Percentiles rank a stretch among this genome's conserved stretches.
Evolutionary conservation across 2,329 filamentous ascomycete genomes (phyloP).

Genomic region (Celoporthe dispersa): DNA sequence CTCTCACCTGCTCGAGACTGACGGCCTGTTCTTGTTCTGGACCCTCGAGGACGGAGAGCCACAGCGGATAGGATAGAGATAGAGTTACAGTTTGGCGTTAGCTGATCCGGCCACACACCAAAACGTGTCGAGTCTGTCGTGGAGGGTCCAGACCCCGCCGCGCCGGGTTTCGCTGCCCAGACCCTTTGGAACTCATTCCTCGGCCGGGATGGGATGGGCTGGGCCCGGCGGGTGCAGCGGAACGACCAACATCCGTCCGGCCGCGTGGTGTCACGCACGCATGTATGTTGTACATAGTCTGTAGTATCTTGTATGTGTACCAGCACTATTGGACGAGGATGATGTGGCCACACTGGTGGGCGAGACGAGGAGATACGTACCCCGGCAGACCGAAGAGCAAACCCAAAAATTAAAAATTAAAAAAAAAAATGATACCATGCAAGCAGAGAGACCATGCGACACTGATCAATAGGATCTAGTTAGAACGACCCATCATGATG

Average conservation of each 20-base stretch:
- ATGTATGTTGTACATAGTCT: no score
- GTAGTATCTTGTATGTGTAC: no score
- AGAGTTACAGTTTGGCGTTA: not conserved
- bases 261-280: not conserved
- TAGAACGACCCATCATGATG: not conserved
- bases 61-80: not conserved
- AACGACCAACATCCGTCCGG: constrained; percentile 13
- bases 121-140: not conserved
- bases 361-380: no score
- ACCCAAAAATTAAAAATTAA: not conserved
- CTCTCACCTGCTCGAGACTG: not conserved
- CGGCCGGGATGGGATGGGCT: not conserved
- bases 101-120: not conserved
- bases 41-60: not conserved
- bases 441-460: not conserved
- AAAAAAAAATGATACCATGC: not conserved
- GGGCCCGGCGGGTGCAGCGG: constrained; percentile 14
- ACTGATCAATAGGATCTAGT: not conserved
- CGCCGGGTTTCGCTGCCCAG: not conserved
- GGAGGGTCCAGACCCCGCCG: constrained; percentile 4
- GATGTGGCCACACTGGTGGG: no score
- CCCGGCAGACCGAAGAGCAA: no score
- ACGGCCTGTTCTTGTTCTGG: not conserved
- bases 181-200: not conserved
- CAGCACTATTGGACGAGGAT: not conserved